These are phyloP conservation scores for Myotisia sp. DNA, from an alignment of 2,329 filamentous ascomycete genomes.

Conservation along the genomic window DNA sequence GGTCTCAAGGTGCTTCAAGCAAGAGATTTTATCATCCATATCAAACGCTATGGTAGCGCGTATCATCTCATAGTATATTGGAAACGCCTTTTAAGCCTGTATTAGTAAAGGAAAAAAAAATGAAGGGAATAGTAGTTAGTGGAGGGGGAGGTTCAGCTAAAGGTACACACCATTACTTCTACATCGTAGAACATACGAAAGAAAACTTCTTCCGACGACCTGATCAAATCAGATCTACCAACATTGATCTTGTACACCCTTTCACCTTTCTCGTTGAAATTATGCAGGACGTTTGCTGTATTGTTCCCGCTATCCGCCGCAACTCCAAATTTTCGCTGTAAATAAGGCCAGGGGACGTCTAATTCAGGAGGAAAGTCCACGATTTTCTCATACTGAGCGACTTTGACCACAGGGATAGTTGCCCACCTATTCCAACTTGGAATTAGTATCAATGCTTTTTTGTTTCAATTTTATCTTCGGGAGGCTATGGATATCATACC, in stretches of 20 bases:
- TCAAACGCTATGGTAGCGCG: constrained; percentile 16
- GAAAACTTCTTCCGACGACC: constrained; percentile 21
- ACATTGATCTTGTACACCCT: constrained; percentile 21
- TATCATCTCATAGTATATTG: constrained; percentile 20
- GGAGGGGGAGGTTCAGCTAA: no score
- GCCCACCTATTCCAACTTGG: constrained; percentile 23
- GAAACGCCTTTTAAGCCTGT: constrained; percentile 11
- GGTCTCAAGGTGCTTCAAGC: constrained; percentile 11
- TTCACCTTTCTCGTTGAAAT: constrained; percentile 18
- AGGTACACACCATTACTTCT: constrained; percentile 16
- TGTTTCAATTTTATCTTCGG: background rate
- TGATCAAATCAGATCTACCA: constrained; percentile 17
- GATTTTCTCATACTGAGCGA: constrained; percentile 21
- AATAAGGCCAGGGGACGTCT: constrained; percentile 19
- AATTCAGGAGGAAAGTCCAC: constrained; percentile 21
- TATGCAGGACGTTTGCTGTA: constrained; percentile 21
- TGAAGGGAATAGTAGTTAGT: background rate
- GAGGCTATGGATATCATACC: constrained; percentile 6
- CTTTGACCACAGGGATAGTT: constrained; percentile 22
- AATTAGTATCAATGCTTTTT: no score
- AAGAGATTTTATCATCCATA: constrained; percentile 12
- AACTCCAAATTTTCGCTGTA: constrained; percentile 22
- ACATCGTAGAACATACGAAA: constrained; percentile 19
- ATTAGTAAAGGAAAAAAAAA: background rate
- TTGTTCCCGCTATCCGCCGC: constrained; percentile 21